Percentiles rank a stretch among this genome's conserved stretches.
Evolutionary conservation across 2,329 filamentous ascomycete genomes (phyloP).

Genomic region (Epichloe sylvatica): DNA sequence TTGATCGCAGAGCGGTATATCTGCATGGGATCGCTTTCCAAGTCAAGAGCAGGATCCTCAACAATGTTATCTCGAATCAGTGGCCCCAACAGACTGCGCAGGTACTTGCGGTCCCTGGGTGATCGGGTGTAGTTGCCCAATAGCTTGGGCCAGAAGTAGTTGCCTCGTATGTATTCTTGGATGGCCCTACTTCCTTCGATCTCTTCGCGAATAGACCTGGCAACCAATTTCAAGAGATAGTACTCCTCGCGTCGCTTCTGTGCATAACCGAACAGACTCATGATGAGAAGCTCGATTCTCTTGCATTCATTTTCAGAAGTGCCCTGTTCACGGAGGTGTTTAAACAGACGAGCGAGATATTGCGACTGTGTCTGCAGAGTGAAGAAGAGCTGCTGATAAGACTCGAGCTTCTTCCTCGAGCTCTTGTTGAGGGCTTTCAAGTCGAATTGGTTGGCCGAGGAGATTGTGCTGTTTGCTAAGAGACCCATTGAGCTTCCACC

Average conservation of each 20-base stretch:
- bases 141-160: slow-evolving; percentile 85
- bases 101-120: slow-evolving; percentile 80
- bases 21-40: slow-evolving; percentile 94
- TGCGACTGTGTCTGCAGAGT: slow-evolving; percentile 91
- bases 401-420: slow-evolving; percentile 86
- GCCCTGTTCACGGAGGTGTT: slow-evolving; percentile 66
- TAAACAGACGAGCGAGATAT: slow-evolving; percentile 82
- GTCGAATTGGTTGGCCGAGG: slow-evolving; percentile 84
- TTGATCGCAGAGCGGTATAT: slow-evolving; percentile 94
- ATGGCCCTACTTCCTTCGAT: slow-evolving; percentile 58
- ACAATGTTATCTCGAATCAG: slow-evolving; percentile 85
- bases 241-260: slow-evolving; percentile 96
- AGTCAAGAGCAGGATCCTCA: slow-evolving; percentile 76
- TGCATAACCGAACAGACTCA: slow-evolving; percentile 93
- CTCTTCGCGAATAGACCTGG: slow-evolving; percentile 72
- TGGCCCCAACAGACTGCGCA: slow-evolving; percentile 72
- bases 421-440: slow-evolving; percentile 96
- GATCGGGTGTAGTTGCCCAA: slow-evolving; percentile 80
- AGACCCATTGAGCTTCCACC: slow-evolving; percentile 77
- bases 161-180: slow-evolving; percentile 77
- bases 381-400: slow-evolving; percentile 97
- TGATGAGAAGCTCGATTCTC: slow-evolving; percentile 81
- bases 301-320: slow-evolving; percentile 86
- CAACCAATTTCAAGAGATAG: slow-evolving; percentile 80
- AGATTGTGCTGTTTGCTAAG: slow-evolving; percentile 75